Evolutionary conservation across 257 asterid species (phyloP).

Genomic region (Anisodus acutangulus): DNA sequence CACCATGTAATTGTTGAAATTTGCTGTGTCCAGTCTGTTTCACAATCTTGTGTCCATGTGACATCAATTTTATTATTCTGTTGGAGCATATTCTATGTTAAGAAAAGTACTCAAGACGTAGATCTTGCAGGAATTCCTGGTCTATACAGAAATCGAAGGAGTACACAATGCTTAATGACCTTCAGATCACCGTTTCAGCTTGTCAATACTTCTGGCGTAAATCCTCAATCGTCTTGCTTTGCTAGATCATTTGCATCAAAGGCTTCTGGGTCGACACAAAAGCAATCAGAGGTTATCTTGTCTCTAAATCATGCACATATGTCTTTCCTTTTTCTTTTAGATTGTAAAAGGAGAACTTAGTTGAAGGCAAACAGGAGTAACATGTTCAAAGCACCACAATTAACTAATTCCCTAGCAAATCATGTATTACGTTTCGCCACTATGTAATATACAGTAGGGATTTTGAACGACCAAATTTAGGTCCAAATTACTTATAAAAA

Average conservation of each 20-base stretch:
- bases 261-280: conserved; percentile 57
- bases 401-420: conserved; percentile 20
- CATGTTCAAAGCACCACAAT: background rate
- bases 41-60: conserved; percentile 18
- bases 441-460: background rate
- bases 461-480: background rate
- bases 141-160: conserved; percentile 41
- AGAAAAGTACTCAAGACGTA: conserved; percentile 16
- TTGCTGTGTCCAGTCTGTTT: background rate
- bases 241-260: conserved; percentile 69
- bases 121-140: conserved; percentile 56
- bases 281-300: conserved; percentile 62
- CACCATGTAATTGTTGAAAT: background rate
- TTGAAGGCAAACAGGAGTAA: background rate
- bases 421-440: background rate
- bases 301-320: background rate
- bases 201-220: conserved; percentile 41
- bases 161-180: conserved; percentile 40
- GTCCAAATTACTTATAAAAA: background rate
- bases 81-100: background rate
- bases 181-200: conserved; percentile 53
- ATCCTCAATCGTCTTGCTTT: conserved; percentile 42
- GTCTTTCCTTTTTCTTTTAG: background rate
- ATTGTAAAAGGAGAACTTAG: background rate
- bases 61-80: background rate